Evolutionary conservation across 371 early-diverging fungal species (phyloP), one percentile per base, ranked within the genome.

Genomic region (Mortierella polycephala): DNA sequence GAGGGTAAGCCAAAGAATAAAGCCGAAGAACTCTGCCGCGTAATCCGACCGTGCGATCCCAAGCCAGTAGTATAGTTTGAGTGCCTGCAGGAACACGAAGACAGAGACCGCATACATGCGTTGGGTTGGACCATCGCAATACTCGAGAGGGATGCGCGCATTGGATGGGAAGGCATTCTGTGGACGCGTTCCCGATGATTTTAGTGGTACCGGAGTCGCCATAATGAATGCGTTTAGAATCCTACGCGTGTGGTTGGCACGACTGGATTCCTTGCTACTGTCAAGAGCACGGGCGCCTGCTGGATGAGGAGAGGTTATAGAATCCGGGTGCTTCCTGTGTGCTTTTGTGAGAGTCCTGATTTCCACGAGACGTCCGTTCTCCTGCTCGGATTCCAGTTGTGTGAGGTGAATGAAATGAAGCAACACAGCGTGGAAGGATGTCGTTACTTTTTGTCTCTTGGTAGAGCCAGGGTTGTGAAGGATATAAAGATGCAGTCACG

Each of bases 1-100:
- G n/a, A 75, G 60, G 12, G 63, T 14, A 10, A 75, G 67, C 76
- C 76, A 75, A 4, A 75, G 71, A 51, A 75, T 41, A 52, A 75
- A 75, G 13, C 76, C 76, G 64, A 75, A 75, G 64, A 75, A 75
- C 53, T 71, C 76, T 39, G 76, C 70, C 16, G 76, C 76, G 50
- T 75, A 75, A 49, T 75, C 76, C 14, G 64, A 70, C 0, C 64
- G 62, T 12, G 64, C 42, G 63, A 75, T 75, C 37, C 67, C 63
- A 52, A 75, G 20, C 67, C 67, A 75, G 62, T 75, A 75, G 52
- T 58, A 70, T 20, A 75, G 47, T 40, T 75, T 75, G 39, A 60
- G n/a, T 18, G 76, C 66, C 57, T 75, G 76, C 11, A 75, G 60
- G 53, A 67, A 51, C 21, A 64, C 67, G 42, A 75, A 75, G n/a